Evolutionary conservation across 192 early-diverging fungal species (phyloP), one percentile per base, ranked within the genome.

Genomic region (Dispira simplex): DNA sequence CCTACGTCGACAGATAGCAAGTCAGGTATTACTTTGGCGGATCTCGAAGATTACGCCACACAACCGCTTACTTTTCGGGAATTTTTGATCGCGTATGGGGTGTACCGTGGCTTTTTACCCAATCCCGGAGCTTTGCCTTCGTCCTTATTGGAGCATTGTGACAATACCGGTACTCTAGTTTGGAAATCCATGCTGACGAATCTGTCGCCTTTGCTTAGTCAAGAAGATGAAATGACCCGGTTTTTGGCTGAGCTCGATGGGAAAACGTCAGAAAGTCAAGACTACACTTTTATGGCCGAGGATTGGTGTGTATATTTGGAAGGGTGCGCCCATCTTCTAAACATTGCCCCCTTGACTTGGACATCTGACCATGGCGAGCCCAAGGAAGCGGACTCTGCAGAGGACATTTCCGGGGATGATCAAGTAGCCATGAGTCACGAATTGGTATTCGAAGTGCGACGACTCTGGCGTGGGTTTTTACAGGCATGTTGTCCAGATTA

Each of bases 231-330:
- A 60, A 44, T 60, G 58, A 44, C 25, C 14, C 26, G 14, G 3
- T 60, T 60, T 27, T 18, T 60, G 58, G 58, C 58, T 8, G 58
- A 60, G 13, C 44, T 60, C 39, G 58, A 60, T 14, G 58, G 58
- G 11, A 27, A 14, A 44, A 18, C 43, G 58, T 18, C 39, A 16
- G 12, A 12, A 11, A 27, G 13, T 18, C 9, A 44, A 9, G 32
- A 1, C 6, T 16, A 1, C 14, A 11, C 12, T 12, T 14, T 60
- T 16, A 12, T 14, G 10, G 21, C 58, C 25, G 39, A 43, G 39
- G 58, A 60, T 14, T 60, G 58, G 58, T 60, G 58, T 44, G 32
- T 60, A 43, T 60, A 44, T 44, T 21, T 60, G 10, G 58, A 60
- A 44, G 58, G 58, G 11, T 60, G 58, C 43, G 58, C 58, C 14